Percentiles rank a stretch among this genome's conserved stretches.
Evolutionary conservation across 768 basidiomycete genomes (phyloP).

Genomic region (Amyloporia xantha): DNA sequence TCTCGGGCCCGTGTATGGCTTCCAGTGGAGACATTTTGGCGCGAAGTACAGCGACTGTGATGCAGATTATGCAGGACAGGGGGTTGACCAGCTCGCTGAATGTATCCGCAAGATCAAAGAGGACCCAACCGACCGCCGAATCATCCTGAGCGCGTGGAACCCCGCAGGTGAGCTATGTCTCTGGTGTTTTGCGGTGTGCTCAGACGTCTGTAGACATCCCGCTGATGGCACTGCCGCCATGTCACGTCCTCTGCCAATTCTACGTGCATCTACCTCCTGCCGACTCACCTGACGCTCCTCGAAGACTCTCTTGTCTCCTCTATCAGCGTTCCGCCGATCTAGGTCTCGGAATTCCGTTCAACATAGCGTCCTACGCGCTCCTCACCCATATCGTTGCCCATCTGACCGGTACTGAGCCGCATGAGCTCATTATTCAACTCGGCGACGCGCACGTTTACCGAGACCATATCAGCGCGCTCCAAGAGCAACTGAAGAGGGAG

Average conservation of each 20-base stretch:
- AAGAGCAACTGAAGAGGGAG: conserved; percentile 69
- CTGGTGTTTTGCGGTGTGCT: background rate
- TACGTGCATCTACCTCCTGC: conserved; percentile 83
- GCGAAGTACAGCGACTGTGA: conserved; percentile 75
- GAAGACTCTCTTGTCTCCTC: conserved; percentile 89
- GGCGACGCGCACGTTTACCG: conserved; percentile 96
- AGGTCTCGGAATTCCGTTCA: conserved; percentile 97
- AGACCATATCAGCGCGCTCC: conserved; percentile 86
- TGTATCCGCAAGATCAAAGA: conserved; percentile 90
- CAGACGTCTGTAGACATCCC: conserved; percentile 77
- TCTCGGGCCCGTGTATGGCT: conserved; percentile 94
- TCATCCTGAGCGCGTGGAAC: conserved; percentile 97
- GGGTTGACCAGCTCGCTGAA: conserved; percentile 88
- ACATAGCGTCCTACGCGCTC: conserved; percentile 97
- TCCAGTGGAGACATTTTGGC: conserved; percentile 95
- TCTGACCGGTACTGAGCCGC: conserved; percentile 78
- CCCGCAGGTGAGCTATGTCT: conserved; percentile 64
- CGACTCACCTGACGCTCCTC: conserved; percentile 39
- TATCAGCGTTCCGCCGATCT: conserved; percentile 97
- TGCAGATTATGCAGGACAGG: conserved; percentile 69
- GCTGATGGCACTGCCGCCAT: conserved; percentile 94
- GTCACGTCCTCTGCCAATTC: conserved; percentile 99
- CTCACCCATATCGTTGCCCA: conserved; percentile 98
- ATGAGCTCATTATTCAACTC: conserved; percentile 91
- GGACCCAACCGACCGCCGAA: conserved; percentile 88